These are phyloP conservation scores for Middelhovenomyces tepae DNA, from an alignment of 805 yeast genomes.

Conservation along the genomic window DNA sequence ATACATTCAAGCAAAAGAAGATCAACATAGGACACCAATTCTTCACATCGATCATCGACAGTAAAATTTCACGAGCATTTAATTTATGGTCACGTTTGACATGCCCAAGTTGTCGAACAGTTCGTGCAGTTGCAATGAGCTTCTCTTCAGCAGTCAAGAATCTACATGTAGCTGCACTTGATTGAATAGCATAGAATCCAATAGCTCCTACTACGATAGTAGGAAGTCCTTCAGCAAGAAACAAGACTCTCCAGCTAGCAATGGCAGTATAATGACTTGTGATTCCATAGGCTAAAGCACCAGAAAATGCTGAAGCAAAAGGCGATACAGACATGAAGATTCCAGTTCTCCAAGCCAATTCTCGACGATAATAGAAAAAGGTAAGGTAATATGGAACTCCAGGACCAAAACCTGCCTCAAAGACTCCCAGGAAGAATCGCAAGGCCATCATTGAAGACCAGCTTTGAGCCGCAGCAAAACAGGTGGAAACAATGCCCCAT, in stretches of 20 bases:
- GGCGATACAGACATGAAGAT: constrained; percentile 33
- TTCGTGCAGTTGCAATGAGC: constrained; percentile 14
- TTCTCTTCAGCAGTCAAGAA: constrained; percentile 36
- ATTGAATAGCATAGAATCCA: constrained; percentile 26
- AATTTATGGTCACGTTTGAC: constrained; percentile 4
- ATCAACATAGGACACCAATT: constrained; percentile 9
- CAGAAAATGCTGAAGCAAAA: constrained; percentile 34
- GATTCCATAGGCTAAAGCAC: constrained; percentile 33
- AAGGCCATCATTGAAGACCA: constrained; percentile 37
- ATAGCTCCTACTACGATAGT: constrained; percentile 33
- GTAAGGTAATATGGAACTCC: constrained; percentile 33
- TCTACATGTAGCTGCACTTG: constrained; percentile 38
- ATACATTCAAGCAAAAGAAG: constrained; percentile 21
- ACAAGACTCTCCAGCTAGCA: constrained; percentile 39
- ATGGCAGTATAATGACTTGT: constrained; percentile 28
- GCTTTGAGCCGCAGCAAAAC: constrained; percentile 39
- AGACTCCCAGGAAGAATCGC: constrained; percentile 37
- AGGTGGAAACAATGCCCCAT: constrained; percentile 44
- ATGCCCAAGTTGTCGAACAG: constrained; percentile 9
- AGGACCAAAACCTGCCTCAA: constrained; percentile 37
- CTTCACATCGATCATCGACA: constrained; percentile 2
- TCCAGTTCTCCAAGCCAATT: constrained; percentile 32
- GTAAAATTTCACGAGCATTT: constrained; percentile 1
- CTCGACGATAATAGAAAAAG: constrained; percentile 32
- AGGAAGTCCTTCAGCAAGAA: constrained; percentile 35